Conservation (phyloP, 2,329 filamentous ascomycete genomes). For the Penicillium hesseltinei region DNA sequence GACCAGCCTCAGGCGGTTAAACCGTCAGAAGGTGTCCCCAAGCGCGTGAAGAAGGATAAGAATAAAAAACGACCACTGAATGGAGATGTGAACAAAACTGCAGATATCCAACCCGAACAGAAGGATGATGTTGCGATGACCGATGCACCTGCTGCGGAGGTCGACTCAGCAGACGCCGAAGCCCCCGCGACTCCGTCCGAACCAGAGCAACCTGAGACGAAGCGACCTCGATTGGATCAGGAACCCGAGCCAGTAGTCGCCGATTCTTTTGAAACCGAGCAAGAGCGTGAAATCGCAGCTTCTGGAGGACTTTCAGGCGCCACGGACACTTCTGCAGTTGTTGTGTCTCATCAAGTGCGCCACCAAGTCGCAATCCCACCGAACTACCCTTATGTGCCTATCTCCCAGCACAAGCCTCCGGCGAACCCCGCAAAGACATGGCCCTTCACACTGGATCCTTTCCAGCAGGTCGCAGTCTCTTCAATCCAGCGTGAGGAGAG, state of each 20-base stretch:
- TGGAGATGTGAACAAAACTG: conserved; percentile 65
- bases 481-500: conserved; percentile 96
- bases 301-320: conserved; percentile 65
- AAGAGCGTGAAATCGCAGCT: conserved; percentile 84
- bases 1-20: conserved; percentile 55
- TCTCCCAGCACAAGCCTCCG: conserved; percentile 89
- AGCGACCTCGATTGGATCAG: conserved; percentile 52
- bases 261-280: conserved; percentile 91
- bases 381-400: conserved; percentile 91
- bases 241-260: conserved; percentile 80
- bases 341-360: conserved; percentile 94
- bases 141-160: conserved; percentile 21
- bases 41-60: conserved; percentile 55
- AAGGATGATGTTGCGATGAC: conserved; percentile 24
- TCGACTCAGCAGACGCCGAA: conserved; percentile 17
- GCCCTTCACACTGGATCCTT: conserved; percentile 91
- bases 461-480: conserved; percentile 90
- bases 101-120: conserved; percentile 30
- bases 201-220: conserved; percentile 44
- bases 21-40: conserved; percentile 31
- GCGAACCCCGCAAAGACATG: conserved; percentile 79
- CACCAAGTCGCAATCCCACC: conserved; percentile 95
- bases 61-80: conserved; percentile 86
- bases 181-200: conserved; percentile 27
- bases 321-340: conserved; percentile 65